Evolutionary conservation across 257 asterid species (phyloP), one percentile per base, ranked within the genome.

Genomic region (Penstemon davidsonii): DNA sequence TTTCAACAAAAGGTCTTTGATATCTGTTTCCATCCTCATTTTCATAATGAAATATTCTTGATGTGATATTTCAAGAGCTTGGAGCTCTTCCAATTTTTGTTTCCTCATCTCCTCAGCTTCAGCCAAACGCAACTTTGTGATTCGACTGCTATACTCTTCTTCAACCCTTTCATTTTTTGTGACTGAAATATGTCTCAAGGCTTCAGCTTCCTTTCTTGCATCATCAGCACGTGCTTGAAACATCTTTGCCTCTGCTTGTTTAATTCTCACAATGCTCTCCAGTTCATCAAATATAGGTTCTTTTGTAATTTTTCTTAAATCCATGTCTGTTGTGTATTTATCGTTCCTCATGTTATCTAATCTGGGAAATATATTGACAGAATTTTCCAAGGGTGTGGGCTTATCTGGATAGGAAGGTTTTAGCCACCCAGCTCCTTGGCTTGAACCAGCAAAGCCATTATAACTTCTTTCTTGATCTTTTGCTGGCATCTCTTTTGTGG

Each of bases 81-180:
- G 92, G 15, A 88, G 85, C 83, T 90, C 97, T 64, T 93, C 94
- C 73, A 88, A 37, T 80, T 93, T 93, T 55, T 90, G 96, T 73
- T 83, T 93, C 37, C 88, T 82, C 91, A 88, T 86, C 72, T 91
- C 99, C 79, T 93, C 97, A 60, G 97, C 96, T 79, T 88, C 96
- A 8, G 77, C 80, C 84, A 93, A 52, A 1, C 88, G 91, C 76
- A 92, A 79, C 47, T 85, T 90, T 45, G 87, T 9, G 70, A 92
- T 84, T 37, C 96, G 79, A 67, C 73, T 84, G 0, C 71, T 41
- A 60, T 88, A 91, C 70, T 88, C 97, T 73, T 93, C 97, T 73
- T 93, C 99, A 5, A 87, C 73, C 76, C 82, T 83, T 69, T 90
- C 94, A 55, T 62, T 83, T 81, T 93, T 90, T 3, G 87, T 66